Evolutionary conservation across 257 asterid species (phyloP), one percentile per base, ranked within the genome.

Genomic region (Phtheirospermum japonicum): DNA sequence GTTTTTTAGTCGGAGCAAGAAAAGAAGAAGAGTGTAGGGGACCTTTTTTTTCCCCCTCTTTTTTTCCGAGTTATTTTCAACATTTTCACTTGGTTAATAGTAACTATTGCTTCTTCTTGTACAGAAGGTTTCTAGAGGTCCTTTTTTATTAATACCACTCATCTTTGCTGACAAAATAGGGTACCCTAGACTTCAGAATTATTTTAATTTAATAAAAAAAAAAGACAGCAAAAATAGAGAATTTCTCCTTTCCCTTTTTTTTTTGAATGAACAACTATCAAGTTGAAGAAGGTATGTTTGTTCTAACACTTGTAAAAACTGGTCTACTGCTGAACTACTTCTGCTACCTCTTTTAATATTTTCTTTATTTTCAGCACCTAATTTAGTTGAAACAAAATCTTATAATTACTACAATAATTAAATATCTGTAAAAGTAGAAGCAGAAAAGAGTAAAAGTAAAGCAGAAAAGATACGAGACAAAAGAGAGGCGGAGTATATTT

Each of bases 121-220:
- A 55, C 74, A 68, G 75, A 77, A 46, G 51, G 26, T 71, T 75
- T 75, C 64, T 84, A 75, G 80, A 76, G 53, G 69, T 70, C 86
- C 82, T 77, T 59, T 74, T 50, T 64, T 82, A 69, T 76, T 76
- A 69, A 73, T 87, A 83, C 94, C 86, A 76, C 57, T 75, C 86
- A 74, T 83, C 74, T 56, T 61, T 79, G 80, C 78, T 75, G 79
- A 68, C 75, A 56, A 3, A 4, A 67, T 67, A 76, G 73, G 75
- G 68, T 77, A 50, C 73, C 59, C 68, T 77, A 71, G 61, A 67
- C 71, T 68, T 73, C 79, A 58, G 73, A 70, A 69, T 60, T 62
- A 49, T 23, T 23, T 23, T 57, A 64, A 49, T n/a, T n/a, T n/a
- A n/a, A n/a, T n/a, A 42, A 60, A n/a, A 45, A 2, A 64, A 69